These are phyloP conservation scores for Kodamaea jinghongensis DNA, from an alignment of 805 yeast genomes.

Conservation along the genomic window DNA sequence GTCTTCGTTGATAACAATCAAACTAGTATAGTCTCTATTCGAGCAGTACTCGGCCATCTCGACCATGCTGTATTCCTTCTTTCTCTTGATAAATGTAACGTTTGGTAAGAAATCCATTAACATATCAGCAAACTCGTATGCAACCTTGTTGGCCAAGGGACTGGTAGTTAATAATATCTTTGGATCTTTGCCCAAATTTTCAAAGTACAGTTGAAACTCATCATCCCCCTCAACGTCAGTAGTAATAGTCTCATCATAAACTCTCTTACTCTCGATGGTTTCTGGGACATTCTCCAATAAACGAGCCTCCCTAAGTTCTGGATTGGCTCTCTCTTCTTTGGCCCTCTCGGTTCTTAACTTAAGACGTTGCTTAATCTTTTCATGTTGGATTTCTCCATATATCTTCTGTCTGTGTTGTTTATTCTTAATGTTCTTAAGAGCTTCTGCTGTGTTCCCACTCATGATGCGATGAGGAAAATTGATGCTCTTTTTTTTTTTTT, in stretches of 20 bases:
- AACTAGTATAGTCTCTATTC: constrained; percentile 82
- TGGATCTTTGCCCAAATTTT: constrained; percentile 53
- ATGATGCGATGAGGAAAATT: constrained; percentile 12
- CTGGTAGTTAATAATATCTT: constrained; percentile 89
- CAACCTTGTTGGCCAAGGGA: constrained; percentile 78
- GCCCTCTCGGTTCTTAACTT: constrained; percentile 76
- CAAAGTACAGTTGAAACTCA: constrained; percentile 61
- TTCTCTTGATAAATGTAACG: constrained; percentile 82
- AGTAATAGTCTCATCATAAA: constrained; percentile 78
- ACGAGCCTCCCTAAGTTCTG: constrained; percentile 78
- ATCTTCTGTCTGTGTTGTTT: constrained; percentile 78
- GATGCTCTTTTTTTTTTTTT: too few species aligned
- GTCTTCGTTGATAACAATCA: constrained; percentile 89
- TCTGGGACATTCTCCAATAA: constrained; percentile 73
- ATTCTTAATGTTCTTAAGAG: constrained; percentile 55
- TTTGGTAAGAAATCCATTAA: constrained; percentile 83
- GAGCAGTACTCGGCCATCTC: constrained; percentile 83
- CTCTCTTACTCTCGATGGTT: constrained; percentile 82
- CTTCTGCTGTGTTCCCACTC: constrained; percentile 25
- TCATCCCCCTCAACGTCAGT: constrained; percentile 61
- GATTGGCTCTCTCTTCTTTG: constrained; percentile 81
- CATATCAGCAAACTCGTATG: constrained; percentile 86
- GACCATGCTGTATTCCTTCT: constrained; percentile 75
- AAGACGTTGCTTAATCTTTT: constrained; percentile 73
- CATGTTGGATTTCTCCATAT: constrained; percentile 69